These are phyloP conservation scores for Thelephora terrestris DNA, from an alignment of 1,284 basidiomycete species.

Conservation along the genomic window DNA sequence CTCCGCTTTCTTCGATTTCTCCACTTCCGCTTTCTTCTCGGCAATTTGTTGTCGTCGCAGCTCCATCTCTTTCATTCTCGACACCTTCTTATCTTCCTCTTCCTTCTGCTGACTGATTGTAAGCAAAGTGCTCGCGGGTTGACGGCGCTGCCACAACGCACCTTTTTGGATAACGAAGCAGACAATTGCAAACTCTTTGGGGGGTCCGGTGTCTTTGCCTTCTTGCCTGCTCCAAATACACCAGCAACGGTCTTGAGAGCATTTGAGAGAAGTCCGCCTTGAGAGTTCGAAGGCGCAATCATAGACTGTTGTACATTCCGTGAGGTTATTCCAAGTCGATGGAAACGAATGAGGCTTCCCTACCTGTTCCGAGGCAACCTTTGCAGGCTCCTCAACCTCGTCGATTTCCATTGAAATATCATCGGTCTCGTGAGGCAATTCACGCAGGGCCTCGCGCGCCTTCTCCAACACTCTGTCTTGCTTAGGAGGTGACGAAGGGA, in stretches of 20 bases:
- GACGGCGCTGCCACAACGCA: constrained; percentile 22
- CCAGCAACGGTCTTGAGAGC: constrained; percentile 56
- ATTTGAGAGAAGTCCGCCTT: constrained; percentile 53
- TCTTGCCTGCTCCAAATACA: constrained; percentile 56
- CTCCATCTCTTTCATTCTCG: constrained; percentile 71
- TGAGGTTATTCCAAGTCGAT: too few relatives aligned
- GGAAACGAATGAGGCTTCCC: too few relatives aligned
- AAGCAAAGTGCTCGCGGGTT: not conserved
- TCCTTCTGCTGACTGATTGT: constrained; percentile 63
- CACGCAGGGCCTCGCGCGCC: not conserved
- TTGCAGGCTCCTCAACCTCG: constrained; percentile 15
- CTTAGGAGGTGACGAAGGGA: not conserved
- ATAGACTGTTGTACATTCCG: constrained; percentile 32
- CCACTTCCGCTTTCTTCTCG: constrained; percentile 73
- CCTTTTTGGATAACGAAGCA: constrained; percentile 78
- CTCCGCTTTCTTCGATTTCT: constrained; percentile 50
- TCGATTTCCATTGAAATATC: constrained; percentile 27
- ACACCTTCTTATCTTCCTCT: constrained; percentile 70
- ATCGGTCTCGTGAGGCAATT: too few relatives aligned
- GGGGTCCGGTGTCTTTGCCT: constrained; percentile 46
- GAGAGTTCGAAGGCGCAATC: constrained; percentile 40
- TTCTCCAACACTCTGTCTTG: constrained; percentile 12
- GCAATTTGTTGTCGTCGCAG: constrained; percentile 58
- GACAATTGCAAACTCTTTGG: constrained; percentile 81
- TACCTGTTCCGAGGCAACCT: constrained; percentile 6